Evolutionary conservation across 192 early-diverging fungal genomes (phyloP).

Genomic region (Chytriomyces sp.): DNA sequence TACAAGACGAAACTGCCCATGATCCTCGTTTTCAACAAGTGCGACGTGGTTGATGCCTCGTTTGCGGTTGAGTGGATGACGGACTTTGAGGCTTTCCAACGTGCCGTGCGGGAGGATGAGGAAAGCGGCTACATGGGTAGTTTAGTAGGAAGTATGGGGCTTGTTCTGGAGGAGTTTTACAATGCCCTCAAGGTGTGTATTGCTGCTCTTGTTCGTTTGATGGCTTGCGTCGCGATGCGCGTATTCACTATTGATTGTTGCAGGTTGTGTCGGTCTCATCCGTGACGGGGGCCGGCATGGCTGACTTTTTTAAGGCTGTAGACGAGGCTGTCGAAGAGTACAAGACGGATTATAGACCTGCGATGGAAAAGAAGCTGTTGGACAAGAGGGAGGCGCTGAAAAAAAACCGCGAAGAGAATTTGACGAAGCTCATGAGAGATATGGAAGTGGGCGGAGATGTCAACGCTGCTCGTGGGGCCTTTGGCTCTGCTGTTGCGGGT

Average conservation of each 20-base stretch:
- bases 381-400: constrained; percentile 69
- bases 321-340: constrained; percentile 85
- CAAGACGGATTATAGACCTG: constrained; percentile 84
- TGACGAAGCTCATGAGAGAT: constrained; percentile 85
- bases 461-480: neutral
- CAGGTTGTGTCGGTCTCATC: constrained; percentile 86
- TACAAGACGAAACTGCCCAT: constrained; percentile 98
- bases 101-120: constrained; percentile 75
- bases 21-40: constrained; percentile 94
- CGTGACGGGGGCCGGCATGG: constrained; percentile 90
- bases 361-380: constrained; percentile 72
- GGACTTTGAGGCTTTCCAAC: constrained; percentile 93
- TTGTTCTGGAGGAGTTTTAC: constrained; percentile 98
- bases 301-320: constrained; percentile 82
- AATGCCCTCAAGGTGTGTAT: constrained; percentile 32
- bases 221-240: neutral
- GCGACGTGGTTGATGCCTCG: constrained; percentile 85
- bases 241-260: constrained; percentile 2
- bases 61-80: constrained; percentile 97
- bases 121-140: constrained; percentile 83
- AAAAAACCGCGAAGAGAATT: constrained; percentile 69
- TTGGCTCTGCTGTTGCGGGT: neutral
- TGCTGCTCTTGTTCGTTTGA: neutral
- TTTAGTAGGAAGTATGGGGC: constrained; percentile 91
- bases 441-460: constrained; percentile 61